Evolutionary conservation across 768 basidiomycete species (phyloP), one percentile per base, ranked within the genome.

Genomic region (Mycena venus): DNA sequence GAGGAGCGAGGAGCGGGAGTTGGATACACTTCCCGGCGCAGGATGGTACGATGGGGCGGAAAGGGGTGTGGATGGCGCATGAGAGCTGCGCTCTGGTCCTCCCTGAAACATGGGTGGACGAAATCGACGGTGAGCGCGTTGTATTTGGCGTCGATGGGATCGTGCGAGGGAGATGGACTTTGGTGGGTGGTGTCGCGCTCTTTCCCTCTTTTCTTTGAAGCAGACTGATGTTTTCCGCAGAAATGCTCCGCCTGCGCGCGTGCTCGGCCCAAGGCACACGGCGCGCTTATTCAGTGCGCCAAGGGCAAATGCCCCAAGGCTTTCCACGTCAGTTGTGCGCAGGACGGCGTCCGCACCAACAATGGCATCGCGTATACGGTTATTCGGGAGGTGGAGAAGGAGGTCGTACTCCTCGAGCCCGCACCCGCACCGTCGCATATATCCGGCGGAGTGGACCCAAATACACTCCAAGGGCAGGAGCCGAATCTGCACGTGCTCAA

Each of bases 271-370:
- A 95, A 93, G 78, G 86, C 84, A 0, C 95, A 95, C 73, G 95
- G 94, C 21, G 95, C 94, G 0, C 94, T 93, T 29, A 92, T 98
- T 29, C 97, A 99, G 80, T 99, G 97, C 81, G 95, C 95, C 19
- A 96, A 95, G 82, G 97, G 96, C 55, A 98, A 97, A 84, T 99
- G 97, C 78, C 88, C 95, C 14, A 95, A 94, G 80, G 95, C 97
- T 0, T 98, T 96, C 84, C 98, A 99, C 79, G 94, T 98, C 32
- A 93, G 92, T 4, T 99, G 98, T 82, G 98, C 98, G 0, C 85
- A 88, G 49, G 88, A 91, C 23, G 90, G 91, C 1, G 83, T 82
- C 11, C 84, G 84, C 3, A 80, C 82, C 14, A 84, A 84, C 4
- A 80, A 84, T 5, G 90, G 89, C 12, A 88, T 95, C 51, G 85